Evolutionary conservation across 73 alveolate species (phyloP).

Genomic region (Stentor roeselii): DNA sequence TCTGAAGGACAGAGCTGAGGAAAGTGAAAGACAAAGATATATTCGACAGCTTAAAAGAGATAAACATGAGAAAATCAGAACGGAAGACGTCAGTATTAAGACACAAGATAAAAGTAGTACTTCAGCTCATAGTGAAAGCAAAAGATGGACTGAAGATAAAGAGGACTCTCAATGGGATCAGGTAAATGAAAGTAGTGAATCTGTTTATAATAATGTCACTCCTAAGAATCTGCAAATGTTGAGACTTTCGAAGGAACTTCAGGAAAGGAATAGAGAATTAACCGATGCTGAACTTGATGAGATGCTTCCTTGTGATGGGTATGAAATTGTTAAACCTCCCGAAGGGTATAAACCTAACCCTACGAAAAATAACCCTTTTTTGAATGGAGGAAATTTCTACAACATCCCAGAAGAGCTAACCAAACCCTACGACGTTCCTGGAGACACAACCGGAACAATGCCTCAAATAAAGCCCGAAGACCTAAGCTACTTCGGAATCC

Average conservation of each 20-base stretch:
- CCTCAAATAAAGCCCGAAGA: slow-evolving; percentile 87
- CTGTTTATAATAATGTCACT: slow-evolving; percentile 33
- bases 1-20: not conserved
- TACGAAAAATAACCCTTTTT: slow-evolving; percentile 41
- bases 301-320: slow-evolving; percentile 87
- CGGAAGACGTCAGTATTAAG: not conserved
- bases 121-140: not conserved
- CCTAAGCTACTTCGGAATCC: slow-evolving; percentile 71
- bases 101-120: not conserved
- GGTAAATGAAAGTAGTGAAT: not conserved
- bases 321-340: slow-evolving; percentile 81
- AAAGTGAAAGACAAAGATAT: not conserved
- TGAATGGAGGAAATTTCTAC: slow-evolving; percentile 33
- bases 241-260: slow-evolving; percentile 80
- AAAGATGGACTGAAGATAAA: not conserved
- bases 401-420: slow-evolving; percentile 34
- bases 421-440: slow-evolving; percentile 70
- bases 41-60: slow-evolving; percentile 6
- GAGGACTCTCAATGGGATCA: slow-evolving; percentile 6
- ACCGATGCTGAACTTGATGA: slow-evolving; percentile 94
- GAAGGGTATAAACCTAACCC: slow-evolving; percentile 63
- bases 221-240: slow-evolving; percentile 41
- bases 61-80: not conserved
- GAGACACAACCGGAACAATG: slow-evolving; percentile 41
- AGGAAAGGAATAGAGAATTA: slow-evolving; percentile 92